Base-by-base conservation (phyloP, 768 basidiomycete species). In the Phylloporus arenicola region DNA sequence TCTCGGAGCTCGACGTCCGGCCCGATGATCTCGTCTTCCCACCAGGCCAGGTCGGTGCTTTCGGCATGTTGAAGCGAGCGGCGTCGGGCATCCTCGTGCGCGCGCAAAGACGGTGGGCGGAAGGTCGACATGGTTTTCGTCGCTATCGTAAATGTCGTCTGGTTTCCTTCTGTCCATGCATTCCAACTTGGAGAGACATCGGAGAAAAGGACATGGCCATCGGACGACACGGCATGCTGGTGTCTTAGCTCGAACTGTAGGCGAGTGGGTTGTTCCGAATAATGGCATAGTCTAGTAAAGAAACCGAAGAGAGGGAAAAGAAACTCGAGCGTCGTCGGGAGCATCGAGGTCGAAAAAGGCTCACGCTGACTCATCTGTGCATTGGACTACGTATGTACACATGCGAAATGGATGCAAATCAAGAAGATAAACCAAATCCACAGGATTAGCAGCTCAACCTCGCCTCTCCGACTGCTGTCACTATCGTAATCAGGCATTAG, bases 1-100 rank as follows among this genome's bases (percentile, higher is more conserved):
- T 84, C 80, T 38, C 90, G 75, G 45, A 79, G 81, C 59, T 83
- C 81, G 19, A 89, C 77, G 66, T 97, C 83, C 3, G 95, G 95
- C 0, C 73, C 87, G 3, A 72, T 47, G 1, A 91, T 72, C 51
- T 88, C 84, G 6, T 83, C 80, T 61, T 87, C 85, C 9, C 85
- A 79, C 93, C 94, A 97, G 7, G 68, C 66, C 27, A 81, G 58
- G 35, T 56, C 56, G 43, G 73, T 64, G 50, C 71, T 79, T 48
- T 82, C 75, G 6, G 73, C 74, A 54, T 72, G 72, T 38, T 61
- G 66, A 52, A 75, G 63, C 9, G 78, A 80, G 44, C 72, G 74
- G 45, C 63, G 60, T 22, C 75, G 74, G 30, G 76, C 78, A 22
- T 70, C 67, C 19, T 68, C 64, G 56, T 72, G 70, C 25, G 72